A percentile compares a stretch with the other conserved stretches of the same genome.
Conservation (phyloP, 306 rosid genomes). For the Urtica urens region DNA sequence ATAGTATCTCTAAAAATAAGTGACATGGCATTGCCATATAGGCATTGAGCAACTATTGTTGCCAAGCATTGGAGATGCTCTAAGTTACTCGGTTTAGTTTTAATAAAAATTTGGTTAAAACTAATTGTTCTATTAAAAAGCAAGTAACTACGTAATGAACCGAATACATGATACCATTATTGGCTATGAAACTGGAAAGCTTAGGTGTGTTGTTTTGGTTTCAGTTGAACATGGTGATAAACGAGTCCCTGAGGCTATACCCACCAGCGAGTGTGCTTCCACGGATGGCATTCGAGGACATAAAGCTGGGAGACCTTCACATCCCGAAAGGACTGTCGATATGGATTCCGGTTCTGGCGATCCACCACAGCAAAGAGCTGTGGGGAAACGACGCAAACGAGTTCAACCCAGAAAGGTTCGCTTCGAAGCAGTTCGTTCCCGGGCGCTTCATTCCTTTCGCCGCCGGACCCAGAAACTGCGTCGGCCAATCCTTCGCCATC, state of each 20-base stretch:
- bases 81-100: too few species aligned
- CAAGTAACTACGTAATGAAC: too few species aligned
- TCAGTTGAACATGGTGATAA: slow-evolving; percentile 86
- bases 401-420: slow-evolving; percentile 81
- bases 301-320: slow-evolving; percentile 60
- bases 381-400: slow-evolving; percentile 95
- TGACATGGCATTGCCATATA: too few species aligned
- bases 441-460: slow-evolving; percentile 87
- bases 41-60: too few species aligned
- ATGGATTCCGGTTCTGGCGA: slow-evolving; percentile 96
- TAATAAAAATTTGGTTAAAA: too few species aligned
- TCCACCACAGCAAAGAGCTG: slow-evolving; percentile 70
- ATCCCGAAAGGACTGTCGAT: slow-evolving; percentile 87
- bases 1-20: too few species aligned
- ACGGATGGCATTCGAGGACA: slow-evolving; percentile 83
- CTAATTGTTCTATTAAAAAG: too few species aligned
- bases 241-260: slow-evolving; percentile 80
- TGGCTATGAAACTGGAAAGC: too few species aligned
- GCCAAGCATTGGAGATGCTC: too few species aligned
- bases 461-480: slow-evolving; percentile 75
- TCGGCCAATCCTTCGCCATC: slow-evolving; percentile 80
- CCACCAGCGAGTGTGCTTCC: slow-evolving; percentile 94
- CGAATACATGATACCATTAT: too few species aligned
- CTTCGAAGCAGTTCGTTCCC: slow-evolving; percentile 46
- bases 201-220: slow-evolving; percentile 5